These are phyloP conservation scores for Mercurialis annua DNA, from an alignment of 345 rosid species.

Conservation along the genomic window DNA sequence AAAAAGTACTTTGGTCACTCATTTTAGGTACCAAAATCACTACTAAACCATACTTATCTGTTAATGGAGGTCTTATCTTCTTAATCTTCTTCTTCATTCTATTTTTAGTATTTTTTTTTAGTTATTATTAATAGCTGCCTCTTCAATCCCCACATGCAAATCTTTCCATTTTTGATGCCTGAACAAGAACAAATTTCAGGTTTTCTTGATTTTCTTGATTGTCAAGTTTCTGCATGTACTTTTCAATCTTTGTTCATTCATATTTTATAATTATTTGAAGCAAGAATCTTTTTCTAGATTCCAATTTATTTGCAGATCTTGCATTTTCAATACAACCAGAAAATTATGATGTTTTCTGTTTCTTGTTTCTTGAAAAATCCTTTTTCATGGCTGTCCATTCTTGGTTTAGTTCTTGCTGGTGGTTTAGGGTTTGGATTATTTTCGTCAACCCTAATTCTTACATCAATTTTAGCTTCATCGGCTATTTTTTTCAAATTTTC, in stretches of 20 bases:
- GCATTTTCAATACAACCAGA: not conserved
- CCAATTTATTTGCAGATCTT: constrained; percentile 2
- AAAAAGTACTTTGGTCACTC: not conserved
- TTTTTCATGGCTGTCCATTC: constrained; percentile 29
- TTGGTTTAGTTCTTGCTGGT: constrained; percentile 28
- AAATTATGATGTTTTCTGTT: constrained; percentile 20
- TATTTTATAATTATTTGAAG: not conserved
- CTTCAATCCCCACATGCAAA: not conserved
- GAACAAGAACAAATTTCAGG: not conserved
- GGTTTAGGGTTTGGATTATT: constrained; percentile 34
- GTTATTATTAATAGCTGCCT: not conserved
- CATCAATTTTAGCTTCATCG: constrained; percentile 33
- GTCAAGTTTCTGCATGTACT: not conserved
- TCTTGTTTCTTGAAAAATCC: constrained; percentile 34
- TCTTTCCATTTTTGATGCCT: constrained; percentile 1
- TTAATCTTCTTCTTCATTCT: not conserved
- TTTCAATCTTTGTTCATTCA: not conserved
- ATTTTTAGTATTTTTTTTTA: not conserved
- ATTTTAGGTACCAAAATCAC: constrained; percentile 3
- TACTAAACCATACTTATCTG: constrained; percentile 5
- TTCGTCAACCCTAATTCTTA: constrained; percentile 30
- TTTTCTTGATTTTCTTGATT: not conserved
- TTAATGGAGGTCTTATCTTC: constrained; percentile 10
- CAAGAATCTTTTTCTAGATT: not conserved
- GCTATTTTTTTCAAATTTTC: constrained; percentile 26